Percentiles rank a stretch among this genome's conserved stretches.
phyloP scores from a whole-genome alignment of 1,284 basidiomycete genomes.

The Ganoderma leucocontextum region DNA sequence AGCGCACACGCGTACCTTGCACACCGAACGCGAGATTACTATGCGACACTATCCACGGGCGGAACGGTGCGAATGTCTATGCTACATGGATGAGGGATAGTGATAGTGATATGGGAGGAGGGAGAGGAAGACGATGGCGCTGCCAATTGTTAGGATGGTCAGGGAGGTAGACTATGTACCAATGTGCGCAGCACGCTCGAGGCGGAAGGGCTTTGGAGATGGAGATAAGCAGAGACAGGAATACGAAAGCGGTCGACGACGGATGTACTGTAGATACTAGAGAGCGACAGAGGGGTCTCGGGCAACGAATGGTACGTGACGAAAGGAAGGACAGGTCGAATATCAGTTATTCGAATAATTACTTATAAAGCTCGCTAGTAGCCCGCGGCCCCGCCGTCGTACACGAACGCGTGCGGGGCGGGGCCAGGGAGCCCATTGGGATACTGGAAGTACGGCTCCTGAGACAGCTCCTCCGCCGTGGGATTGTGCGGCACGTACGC shows the following conservation, averaged over 20 bases:
- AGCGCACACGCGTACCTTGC: slow-evolving; percentile 1
- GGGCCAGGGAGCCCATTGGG: slow-evolving; percentile 18
- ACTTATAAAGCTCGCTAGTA: slow-evolving; percentile 18
- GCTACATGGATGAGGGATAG: slow-evolving; percentile 22
- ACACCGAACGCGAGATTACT: slow-evolving; percentile 13
- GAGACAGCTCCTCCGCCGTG: slow-evolving; percentile 18
- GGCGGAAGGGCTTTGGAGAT: not conserved
- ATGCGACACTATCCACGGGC: slow-evolving; percentile 19
- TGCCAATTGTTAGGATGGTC: not conserved
- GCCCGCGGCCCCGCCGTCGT: slow-evolving; percentile 15
- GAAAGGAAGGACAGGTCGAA: slow-evolving; percentile 9
- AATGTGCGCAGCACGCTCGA: slow-evolving; percentile 13
- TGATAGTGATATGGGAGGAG: slow-evolving; percentile 9
- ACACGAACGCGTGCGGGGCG: slow-evolving; percentile 10
- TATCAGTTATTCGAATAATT: slow-evolving; percentile 17
- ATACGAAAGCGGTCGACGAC: slow-evolving; percentile 28
- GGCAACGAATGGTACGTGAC: slow-evolving; percentile 6
- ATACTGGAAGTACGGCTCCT: slow-evolving; percentile 25
- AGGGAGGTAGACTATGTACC: not conserved
- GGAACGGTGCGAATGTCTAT: slow-evolving; percentile 16
- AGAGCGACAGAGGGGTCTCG: slow-evolving; percentile 21
- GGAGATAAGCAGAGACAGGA: not conserved
- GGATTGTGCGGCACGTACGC: slow-evolving; percentile 11
- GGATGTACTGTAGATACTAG: slow-evolving; percentile 20
- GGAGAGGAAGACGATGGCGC: slow-evolving; percentile 1